Percentiles rank a stretch among this genome's conserved stretches.
phyloP scores from a whole-genome alignment of 1,284 basidiomycete species.

The Fomitopsis schrenkii region DNA sequence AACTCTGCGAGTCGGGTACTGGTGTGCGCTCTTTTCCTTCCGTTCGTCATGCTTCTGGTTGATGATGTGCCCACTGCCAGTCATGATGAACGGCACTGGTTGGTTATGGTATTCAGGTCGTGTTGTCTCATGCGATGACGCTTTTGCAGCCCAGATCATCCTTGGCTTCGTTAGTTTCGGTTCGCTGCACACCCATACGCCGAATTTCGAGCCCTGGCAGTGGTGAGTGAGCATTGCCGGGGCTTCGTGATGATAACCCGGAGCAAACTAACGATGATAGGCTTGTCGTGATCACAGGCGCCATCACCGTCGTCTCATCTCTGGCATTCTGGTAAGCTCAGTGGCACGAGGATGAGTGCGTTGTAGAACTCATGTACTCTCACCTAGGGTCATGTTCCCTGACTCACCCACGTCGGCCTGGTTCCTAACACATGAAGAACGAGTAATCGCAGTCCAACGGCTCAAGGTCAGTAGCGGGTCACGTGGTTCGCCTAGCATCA shows the following conservation, averaged over 20 bases:
- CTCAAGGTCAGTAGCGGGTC: conserved; percentile 43
- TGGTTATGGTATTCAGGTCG: neutral
- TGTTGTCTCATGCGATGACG: neutral
- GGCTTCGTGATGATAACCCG: neutral
- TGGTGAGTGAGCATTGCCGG: conserved; percentile 28
- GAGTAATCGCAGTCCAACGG: conserved; percentile 59
- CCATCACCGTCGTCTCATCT: conserved; percentile 51
- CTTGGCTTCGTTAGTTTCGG: conserved; percentile 71
- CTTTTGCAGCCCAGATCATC: conserved; percentile 44
- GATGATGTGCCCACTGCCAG: neutral
- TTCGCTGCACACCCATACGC: conserved; percentile 54
- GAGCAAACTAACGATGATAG: conserved; percentile 2
- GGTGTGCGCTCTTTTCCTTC: conserved; percentile 51
- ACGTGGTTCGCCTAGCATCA: too few species aligned
- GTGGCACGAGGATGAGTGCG: conserved; percentile 4
- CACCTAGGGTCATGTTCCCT: conserved; percentile 58
- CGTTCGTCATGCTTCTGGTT: neutral
- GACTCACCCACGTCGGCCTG: conserved; percentile 67
- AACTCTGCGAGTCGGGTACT: conserved; percentile 69
- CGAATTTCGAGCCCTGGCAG: conserved; percentile 60
- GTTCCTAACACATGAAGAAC: conserved; percentile 62
- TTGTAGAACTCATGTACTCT: too few species aligned
- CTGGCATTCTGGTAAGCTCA: conserved; percentile 46
- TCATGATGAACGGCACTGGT: conserved; percentile 24
- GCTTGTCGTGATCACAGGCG: conserved; percentile 73